A percentile compares a stretch with the other conserved stretches of the same genome.
phyloP scores from a whole-genome alignment of 495 filamentous ascomycete species.

The Bacidia rubella region DNA sequence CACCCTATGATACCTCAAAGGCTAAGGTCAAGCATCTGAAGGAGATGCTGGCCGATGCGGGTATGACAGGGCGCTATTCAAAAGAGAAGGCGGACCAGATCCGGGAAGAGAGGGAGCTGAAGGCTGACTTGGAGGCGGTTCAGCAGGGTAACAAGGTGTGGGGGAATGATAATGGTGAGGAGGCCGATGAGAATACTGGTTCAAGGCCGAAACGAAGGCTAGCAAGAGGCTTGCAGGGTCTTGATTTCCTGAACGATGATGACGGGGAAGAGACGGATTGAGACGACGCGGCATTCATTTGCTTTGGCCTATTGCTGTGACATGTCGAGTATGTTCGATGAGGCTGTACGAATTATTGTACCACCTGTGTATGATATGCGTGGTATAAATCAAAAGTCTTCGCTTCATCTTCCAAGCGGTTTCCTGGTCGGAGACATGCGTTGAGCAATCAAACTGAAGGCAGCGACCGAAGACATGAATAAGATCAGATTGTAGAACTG shows the following conservation, averaged over 20 bases:
- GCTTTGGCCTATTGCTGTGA: background rate
- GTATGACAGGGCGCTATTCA: constrained; percentile 81
- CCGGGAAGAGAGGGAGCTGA: constrained; percentile 68
- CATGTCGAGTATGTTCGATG: background rate
- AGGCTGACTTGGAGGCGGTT: constrained; percentile 68
- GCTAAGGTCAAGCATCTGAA: constrained; percentile 77
- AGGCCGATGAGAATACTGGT: constrained; percentile 30
- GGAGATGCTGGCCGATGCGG: constrained; percentile 59
- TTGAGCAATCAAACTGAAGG: constrained; percentile 86
- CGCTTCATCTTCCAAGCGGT: constrained; percentile 7
- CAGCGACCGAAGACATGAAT: constrained; percentile 86
- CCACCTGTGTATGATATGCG: background rate
- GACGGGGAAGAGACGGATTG: constrained; percentile 40
- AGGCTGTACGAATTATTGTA: background rate
- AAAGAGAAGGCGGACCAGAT: constrained; percentile 72
- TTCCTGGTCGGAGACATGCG: constrained; percentile 40
- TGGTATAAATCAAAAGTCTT: background rate
- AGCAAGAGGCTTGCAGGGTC: constrained; percentile 33
- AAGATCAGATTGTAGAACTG: constrained; percentile 97
- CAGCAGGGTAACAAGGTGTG: constrained; percentile 64
- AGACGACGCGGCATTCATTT: constrained; percentile 9
- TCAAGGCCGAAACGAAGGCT: constrained; percentile 27
- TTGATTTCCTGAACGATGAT: constrained; percentile 42
- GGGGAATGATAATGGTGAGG: constrained; percentile 42
- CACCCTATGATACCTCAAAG: constrained; percentile 56